A percentile compares a stretch with the other conserved stretches of the same genome.
Evolutionary conservation across 768 basidiomycete species (phyloP).

Genomic region (Ramaria sp.): DNA sequence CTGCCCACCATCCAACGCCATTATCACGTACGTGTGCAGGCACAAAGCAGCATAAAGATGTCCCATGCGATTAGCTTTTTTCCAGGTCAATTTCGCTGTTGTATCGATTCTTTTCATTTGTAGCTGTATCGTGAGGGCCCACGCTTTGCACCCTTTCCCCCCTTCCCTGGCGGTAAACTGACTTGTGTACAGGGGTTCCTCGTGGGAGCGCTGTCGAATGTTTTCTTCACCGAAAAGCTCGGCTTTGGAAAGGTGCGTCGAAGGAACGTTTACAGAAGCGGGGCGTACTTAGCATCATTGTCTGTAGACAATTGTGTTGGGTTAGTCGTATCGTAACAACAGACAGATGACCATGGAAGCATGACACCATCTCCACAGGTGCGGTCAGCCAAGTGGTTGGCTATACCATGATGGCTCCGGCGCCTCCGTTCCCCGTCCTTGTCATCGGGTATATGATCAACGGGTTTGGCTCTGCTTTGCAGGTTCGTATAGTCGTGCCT

Average conservation of each 20-base stretch:
- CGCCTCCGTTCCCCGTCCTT: conserved; percentile 35
- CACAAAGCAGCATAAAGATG: background rate
- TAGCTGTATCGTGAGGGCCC: conserved; percentile 18
- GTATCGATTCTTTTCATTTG: conserved; percentile 56
- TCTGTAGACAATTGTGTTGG: conserved; percentile 29
- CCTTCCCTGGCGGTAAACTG: too few relatives aligned
- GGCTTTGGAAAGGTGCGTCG: conserved; percentile 36
- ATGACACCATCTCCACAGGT: conserved; percentile 12
- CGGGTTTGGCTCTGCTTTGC: conserved; percentile 34
- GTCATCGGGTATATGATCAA: conserved; percentile 30
- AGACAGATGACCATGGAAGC: conserved; percentile 6
- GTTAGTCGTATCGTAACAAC: conserved; percentile 10
- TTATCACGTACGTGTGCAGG: conserved; percentile 28
- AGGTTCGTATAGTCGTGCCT: conserved; percentile 23
- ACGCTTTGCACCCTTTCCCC: background rate
- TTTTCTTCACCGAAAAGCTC: conserved; percentile 32
- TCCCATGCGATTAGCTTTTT: background rate
- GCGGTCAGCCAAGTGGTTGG: conserved; percentile 21
- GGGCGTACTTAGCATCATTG: background rate
- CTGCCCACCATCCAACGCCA: conserved; percentile 58
- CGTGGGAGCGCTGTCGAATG: conserved; percentile 33
- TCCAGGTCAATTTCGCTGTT: conserved; percentile 27
- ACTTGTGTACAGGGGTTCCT: conserved; percentile 37
- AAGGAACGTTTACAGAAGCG: background rate
- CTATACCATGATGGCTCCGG: conserved; percentile 27